Evolutionary conservation across 23 red algal genomes (phyloP).

Genomic region (Agarophyton chilense): DNA sequence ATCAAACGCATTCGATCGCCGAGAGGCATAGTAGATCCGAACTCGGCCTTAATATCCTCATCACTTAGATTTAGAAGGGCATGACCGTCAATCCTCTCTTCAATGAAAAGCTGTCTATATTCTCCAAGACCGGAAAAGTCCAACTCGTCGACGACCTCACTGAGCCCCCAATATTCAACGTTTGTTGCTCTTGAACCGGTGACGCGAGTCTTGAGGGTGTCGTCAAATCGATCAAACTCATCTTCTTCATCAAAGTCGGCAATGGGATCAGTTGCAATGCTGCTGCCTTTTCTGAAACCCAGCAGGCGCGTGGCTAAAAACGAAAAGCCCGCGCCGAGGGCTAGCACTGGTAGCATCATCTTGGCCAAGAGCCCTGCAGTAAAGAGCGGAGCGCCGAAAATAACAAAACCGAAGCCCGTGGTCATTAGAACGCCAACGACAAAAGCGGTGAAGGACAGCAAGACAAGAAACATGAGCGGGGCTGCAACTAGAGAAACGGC

Average conservation of each 20-base stretch:
- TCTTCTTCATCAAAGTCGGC: constrained; percentile 17
- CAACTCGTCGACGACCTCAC: constrained; percentile 57
- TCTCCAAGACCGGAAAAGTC: constrained; percentile 45
- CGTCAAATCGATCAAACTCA: constrained; percentile 48
- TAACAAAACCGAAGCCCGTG: constrained; percentile 30
- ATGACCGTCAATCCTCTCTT: constrained; percentile 62
- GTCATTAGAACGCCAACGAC: background rate
- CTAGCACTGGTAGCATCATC: constrained; percentile 20
- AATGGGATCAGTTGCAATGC: background rate
- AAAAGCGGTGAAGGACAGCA: constrained; percentile 32
- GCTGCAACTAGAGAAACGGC: constrained; percentile 31
- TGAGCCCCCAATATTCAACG: constrained; percentile 26
- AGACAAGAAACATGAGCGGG: constrained; percentile 30
- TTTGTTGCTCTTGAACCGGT: background rate
- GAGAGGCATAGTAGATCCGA: constrained; percentile 39
- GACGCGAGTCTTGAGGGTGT: background rate
- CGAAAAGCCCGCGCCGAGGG: background rate
- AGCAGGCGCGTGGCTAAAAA: background rate
- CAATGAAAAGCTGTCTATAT: constrained; percentile 63
- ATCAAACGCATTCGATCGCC: constrained; percentile 56
- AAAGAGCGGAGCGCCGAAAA: constrained; percentile 42
- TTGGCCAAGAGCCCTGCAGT: constrained; percentile 19
- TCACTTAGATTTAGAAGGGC: constrained; percentile 49
- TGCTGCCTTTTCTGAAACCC: background rate
- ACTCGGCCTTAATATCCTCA: constrained; percentile 45